These are phyloP conservation scores for Thuja plicata DNA, from an alignment of 83 land plant species.

Conservation along the genomic window DNA sequence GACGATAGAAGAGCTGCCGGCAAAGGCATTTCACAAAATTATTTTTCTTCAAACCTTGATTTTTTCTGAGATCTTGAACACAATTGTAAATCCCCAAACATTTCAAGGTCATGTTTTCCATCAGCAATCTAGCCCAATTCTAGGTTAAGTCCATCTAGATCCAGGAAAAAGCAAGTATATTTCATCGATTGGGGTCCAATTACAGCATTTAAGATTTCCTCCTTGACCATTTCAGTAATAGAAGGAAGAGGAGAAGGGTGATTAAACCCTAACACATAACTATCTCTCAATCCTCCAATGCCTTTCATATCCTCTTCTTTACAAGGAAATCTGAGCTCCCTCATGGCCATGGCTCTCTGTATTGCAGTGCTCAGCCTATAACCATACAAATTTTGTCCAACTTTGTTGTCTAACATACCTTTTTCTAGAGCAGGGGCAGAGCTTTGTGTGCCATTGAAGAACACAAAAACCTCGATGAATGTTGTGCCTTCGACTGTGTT, in stretches of 20 bases:
- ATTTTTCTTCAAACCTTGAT: neutral
- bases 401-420: too few relatives aligned
- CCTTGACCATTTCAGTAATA: neutral
- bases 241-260: neutral
- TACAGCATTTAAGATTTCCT: neutral
- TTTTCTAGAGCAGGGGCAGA: neutral
- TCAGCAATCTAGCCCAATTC: too few relatives aligned
- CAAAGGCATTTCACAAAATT: too few relatives aligned
- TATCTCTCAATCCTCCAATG: neutral
- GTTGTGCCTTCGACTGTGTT: neutral
- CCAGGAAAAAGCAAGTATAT: neutral
- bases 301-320: neutral
- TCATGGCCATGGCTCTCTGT: slow-evolving; percentile 2
- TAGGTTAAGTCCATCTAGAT: neutral
- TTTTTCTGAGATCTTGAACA: neutral
- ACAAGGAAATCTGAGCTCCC: neutral
- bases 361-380: neutral
- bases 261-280: neutral
- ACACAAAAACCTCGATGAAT: too few relatives aligned
- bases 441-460: too few relatives aligned
- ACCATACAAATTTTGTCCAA: neutral
- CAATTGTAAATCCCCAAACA: neutral
- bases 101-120: neutral
- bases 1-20: neutral
- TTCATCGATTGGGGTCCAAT: neutral